A percentile compares a stretch with the other conserved stretches of the same genome.
Evolutionary conservation across 164 flowering plant species (phyloP).

Genomic region (Macadamia tetraphylla): DNA sequence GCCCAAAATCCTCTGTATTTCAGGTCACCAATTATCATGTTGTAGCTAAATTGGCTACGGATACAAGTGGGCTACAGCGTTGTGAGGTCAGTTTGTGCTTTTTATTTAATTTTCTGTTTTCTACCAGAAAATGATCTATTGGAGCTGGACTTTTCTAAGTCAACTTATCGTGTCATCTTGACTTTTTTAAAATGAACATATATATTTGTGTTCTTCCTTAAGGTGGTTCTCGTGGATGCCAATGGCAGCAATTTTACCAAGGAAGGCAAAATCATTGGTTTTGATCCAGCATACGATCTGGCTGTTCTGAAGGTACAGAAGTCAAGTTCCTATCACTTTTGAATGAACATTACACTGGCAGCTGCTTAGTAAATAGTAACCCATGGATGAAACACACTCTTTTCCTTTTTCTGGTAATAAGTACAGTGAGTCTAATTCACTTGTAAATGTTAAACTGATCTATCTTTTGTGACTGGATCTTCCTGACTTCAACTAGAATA

Average conservation of each 20-base stretch:
- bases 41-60: constrained; percentile 72
- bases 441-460: neutral
- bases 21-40: constrained; percentile 97
- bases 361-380: neutral
- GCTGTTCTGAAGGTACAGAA: constrained; percentile 76
- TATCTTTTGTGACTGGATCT: neutral
- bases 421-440: neutral
- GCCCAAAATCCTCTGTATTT: neutral
- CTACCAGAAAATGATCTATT: neutral
- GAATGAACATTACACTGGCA: neutral
- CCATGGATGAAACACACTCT: neutral
- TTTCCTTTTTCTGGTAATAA: too few species aligned
- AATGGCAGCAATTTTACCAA: constrained; percentile 46
- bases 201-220: neutral
- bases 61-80: constrained; percentile 59
- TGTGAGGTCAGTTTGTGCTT: constrained; percentile 58
- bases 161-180: neutral
- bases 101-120: neutral
- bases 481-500: neutral
- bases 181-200: neutral
- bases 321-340: neutral
- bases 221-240: constrained; percentile 63
- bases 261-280: constrained; percentile 69
- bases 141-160: neutral
- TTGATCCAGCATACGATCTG: constrained; percentile 75